These are phyloP conservation scores for Eutrema salsugineum DNA, from an alignment of 441 rosid species.

Conservation along the genomic window DNA sequence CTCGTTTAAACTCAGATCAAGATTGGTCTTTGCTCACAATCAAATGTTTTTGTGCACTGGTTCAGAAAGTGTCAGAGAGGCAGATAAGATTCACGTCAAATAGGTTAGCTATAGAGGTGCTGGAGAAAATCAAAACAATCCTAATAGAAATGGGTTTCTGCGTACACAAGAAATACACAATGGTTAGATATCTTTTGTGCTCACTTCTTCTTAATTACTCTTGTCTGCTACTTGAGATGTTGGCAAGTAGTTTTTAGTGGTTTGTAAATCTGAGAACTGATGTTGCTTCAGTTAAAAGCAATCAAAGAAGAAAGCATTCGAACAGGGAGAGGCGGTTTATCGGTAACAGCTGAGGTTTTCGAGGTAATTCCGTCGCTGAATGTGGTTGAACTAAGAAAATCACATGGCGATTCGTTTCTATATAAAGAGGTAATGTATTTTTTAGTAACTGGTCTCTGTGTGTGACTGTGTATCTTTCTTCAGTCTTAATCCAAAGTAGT, in stretches of 20 bases:
- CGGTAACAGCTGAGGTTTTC: conserved; percentile 73
- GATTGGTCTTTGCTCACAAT: neutral
- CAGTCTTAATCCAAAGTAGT: neutral
- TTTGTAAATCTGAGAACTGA: neutral
- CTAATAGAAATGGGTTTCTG: conserved; percentile 73
- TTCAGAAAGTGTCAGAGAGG: conserved; percentile 76
- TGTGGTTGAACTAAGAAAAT: conserved; percentile 75
- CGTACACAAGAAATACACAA: conserved; percentile 70
- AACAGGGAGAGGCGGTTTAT: conserved; percentile 48
- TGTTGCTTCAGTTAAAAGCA: conserved; percentile 56
- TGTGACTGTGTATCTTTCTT: neutral
- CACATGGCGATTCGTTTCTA: conserved; percentile 56
- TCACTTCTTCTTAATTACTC: conserved; percentile 6
- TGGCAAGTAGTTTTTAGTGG: neutral
- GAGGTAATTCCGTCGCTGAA: conserved; percentile 67
- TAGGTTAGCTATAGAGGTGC: conserved; percentile 54
- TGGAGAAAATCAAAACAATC: conserved; percentile 55
- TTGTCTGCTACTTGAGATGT: conserved; percentile 15
- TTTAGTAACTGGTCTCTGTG: neutral
- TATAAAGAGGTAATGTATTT: conserved; percentile 62
- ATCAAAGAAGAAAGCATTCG: conserved; percentile 47
- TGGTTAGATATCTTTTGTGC: conserved; percentile 38
- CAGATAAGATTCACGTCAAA: conserved; percentile 79
- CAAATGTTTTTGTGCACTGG: neutral
- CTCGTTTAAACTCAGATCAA: neutral